Percentiles rank a stretch among this genome's conserved stretches.
Conservation (phyloP, 345 rosid species). For the Populus pruinosa region DNA sequence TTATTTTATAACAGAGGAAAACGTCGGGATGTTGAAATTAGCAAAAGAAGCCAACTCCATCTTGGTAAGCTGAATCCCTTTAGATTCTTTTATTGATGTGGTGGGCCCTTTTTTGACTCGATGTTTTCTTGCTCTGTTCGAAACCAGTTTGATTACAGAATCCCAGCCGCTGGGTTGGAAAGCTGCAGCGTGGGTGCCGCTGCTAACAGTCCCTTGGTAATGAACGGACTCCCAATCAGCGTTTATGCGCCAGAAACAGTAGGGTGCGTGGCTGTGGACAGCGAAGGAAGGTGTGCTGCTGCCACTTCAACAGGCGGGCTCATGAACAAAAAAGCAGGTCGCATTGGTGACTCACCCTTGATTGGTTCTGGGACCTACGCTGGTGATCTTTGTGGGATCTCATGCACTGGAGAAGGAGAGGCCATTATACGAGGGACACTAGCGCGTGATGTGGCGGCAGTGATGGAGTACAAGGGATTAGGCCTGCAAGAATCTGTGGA, state of each 20-base stretch:
- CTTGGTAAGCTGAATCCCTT: conserved; percentile 42
- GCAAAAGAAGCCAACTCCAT: conserved; percentile 92
- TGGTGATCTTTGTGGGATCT: conserved; percentile 65
- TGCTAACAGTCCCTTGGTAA: conserved; percentile 51
- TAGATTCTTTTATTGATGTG: neutral
- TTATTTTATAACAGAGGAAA: conserved; percentile 83
- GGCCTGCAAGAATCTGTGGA: conserved; percentile 75
- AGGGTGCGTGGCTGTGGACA: conserved; percentile 88
- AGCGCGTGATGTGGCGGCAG: conserved; percentile 91
- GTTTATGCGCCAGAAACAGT: conserved; percentile 91
- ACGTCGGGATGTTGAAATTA: conserved; percentile 75
- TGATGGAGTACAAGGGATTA: conserved; percentile 93
- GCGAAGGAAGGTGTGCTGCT: conserved; percentile 76
- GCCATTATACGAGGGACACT: conserved; percentile 82
- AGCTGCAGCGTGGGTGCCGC: conserved; percentile 59
- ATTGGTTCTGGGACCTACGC: conserved; percentile 98
- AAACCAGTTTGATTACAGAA: conserved; percentile 79
- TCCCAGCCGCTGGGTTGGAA: conserved; percentile 44
- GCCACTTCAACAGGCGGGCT: conserved; percentile 95
- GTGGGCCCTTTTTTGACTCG: neutral
- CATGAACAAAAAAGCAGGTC: conserved; percentile 84
- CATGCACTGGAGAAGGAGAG: conserved; percentile 97
- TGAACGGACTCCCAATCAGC: conserved; percentile 94
- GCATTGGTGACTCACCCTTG: conserved; percentile 93
- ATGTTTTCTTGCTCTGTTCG: neutral